These are phyloP conservation scores for Alternaria metachromatica DNA, from an alignment of 2,329 filamentous ascomycete species.

Conservation along the genomic window DNA sequence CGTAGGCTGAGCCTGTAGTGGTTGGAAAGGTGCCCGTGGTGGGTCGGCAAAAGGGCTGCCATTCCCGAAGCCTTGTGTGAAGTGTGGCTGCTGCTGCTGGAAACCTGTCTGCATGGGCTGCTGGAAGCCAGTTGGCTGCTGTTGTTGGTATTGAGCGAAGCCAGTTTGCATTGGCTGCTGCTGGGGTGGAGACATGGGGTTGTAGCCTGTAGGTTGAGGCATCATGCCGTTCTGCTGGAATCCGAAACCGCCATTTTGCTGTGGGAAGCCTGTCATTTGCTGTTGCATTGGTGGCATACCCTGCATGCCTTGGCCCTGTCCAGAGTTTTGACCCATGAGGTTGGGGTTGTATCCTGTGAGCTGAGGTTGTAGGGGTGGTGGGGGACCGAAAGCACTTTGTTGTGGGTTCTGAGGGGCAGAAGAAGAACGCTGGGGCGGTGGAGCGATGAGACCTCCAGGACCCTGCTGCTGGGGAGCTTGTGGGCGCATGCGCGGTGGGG, in stretches of 20 bases:
- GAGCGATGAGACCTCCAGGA: slow-evolving; percentile 71
- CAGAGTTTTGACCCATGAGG: slow-evolving; percentile 68
- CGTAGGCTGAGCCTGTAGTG: slow-evolving; percentile 48
- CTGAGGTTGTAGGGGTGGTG: slow-evolving; percentile 79
- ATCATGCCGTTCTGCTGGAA: slow-evolving; percentile 49
- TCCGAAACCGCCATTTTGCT: slow-evolving; percentile 41
- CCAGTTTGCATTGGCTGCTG: slow-evolving; percentile 54
- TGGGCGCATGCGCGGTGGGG: slow-evolving; percentile 70
- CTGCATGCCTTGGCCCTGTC: slow-evolving; percentile 51
- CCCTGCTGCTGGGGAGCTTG: slow-evolving; percentile 69
- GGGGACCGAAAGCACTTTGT: slow-evolving; percentile 72
- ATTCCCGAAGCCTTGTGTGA: slow-evolving; percentile 55
- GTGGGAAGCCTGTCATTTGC: slow-evolving; percentile 50
- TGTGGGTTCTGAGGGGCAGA: slow-evolving; percentile 81
- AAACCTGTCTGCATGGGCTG: slow-evolving; percentile 58
- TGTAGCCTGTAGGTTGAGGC: slow-evolving; percentile 49
- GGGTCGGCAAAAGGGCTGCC: slow-evolving; percentile 62
- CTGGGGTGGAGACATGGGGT: slow-evolving; percentile 42
- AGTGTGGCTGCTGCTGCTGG: slow-evolving; percentile 35
- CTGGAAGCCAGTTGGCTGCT: slow-evolving; percentile 52
- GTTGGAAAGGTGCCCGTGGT: slow-evolving; percentile 54
- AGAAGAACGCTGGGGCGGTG: slow-evolving; percentile 79
- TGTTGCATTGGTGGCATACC: slow-evolving; percentile 45
- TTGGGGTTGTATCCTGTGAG: slow-evolving; percentile 72
- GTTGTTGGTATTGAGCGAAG: slow-evolving; percentile 52